These are phyloP conservation scores for Arthrobotrys sinensis DNA, from an alignment of 2,329 filamentous ascomycete species.

Conservation along the genomic window DNA sequence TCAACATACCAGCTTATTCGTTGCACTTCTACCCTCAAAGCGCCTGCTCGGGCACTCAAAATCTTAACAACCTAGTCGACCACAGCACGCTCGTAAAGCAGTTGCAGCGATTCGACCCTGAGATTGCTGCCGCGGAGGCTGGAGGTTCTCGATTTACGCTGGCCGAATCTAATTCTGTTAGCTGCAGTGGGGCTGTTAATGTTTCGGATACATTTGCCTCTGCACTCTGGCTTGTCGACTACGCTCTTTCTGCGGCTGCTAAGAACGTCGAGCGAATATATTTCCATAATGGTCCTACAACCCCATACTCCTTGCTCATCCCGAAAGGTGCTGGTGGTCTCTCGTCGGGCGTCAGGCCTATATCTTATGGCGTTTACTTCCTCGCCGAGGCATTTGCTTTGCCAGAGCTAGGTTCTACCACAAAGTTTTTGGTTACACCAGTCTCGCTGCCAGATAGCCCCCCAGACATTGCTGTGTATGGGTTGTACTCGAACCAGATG, in stretches of 20 bases:
- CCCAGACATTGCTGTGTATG: constrained; percentile 46
- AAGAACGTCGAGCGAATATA: constrained; percentile 67
- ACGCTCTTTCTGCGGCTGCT: constrained; percentile 67
- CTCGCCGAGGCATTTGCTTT: constrained; percentile 49
- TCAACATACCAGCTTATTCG: constrained; percentile 40
- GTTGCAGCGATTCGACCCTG: constrained; percentile 63
- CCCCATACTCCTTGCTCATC: constrained; percentile 47
- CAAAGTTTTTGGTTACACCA: constrained; percentile 43
- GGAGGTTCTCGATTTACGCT: constrained; percentile 63
- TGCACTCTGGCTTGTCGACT: constrained; percentile 68
- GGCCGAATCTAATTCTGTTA: constrained; percentile 68
- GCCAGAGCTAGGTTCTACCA: constrained; percentile 31
- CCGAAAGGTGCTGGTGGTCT: constrained; percentile 1
- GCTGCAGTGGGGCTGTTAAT: constrained; percentile 67
- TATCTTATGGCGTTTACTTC: constrained; percentile 46
- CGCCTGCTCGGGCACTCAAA: constrained; percentile 23
- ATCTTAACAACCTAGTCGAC: constrained; percentile 35
- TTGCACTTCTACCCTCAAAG: constrained; percentile 54
- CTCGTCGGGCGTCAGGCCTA: constrained; percentile 30
- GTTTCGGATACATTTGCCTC: constrained; percentile 69
- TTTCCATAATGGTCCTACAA: constrained; percentile 64
- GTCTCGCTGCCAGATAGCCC: constrained; percentile 18
- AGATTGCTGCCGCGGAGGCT: constrained; percentile 57
- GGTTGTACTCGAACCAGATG: constrained; percentile 42
- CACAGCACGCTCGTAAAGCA: constrained; percentile 57